phyloP scores from a whole-genome alignment of 441 rosid genomes.

The Sinapis alba region DNA sequence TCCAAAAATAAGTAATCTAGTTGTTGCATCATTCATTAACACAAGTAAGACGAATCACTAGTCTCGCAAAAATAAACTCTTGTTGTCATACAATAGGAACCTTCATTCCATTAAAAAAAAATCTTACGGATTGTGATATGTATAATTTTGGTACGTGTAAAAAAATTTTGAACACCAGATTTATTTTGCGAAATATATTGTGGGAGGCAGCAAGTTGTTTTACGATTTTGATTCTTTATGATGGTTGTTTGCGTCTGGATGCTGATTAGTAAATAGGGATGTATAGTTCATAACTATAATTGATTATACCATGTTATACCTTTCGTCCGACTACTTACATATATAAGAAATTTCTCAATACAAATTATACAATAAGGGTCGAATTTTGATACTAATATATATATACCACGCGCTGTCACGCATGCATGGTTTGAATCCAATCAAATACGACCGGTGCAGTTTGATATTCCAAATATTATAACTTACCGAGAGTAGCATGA shows the following conservation, averaged over 20 bases:
- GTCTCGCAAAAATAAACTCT: neutral
- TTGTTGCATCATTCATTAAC: no score
- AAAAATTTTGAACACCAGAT: neutral
- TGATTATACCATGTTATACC: no score
- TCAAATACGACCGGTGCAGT: neutral
- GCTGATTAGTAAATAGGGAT: neutral
- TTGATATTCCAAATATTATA: neutral
- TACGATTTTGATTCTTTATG: neutral
- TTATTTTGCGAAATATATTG: neutral
- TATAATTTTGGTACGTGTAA: slow-evolving; percentile 4
- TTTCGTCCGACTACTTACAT: no score
- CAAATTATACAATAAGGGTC: no score
- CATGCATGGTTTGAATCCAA: neutral
- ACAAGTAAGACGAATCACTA: no score
- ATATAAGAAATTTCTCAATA: no score
- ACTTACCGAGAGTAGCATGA: neutral
- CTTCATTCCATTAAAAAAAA: neutral
- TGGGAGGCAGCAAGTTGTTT: slow-evolving; percentile 1
- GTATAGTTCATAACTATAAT: no score
- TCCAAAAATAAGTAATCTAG: no score
- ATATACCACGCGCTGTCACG: neutral
- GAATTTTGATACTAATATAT: no score
- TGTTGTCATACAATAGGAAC: neutral
- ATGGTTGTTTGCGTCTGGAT: neutral
- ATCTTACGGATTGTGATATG: neutral